These are phyloP conservation scores for Triticum aestivum DNA, from an alignment of 176 grass and related monocot species.

Conservation along the genomic window DNA sequence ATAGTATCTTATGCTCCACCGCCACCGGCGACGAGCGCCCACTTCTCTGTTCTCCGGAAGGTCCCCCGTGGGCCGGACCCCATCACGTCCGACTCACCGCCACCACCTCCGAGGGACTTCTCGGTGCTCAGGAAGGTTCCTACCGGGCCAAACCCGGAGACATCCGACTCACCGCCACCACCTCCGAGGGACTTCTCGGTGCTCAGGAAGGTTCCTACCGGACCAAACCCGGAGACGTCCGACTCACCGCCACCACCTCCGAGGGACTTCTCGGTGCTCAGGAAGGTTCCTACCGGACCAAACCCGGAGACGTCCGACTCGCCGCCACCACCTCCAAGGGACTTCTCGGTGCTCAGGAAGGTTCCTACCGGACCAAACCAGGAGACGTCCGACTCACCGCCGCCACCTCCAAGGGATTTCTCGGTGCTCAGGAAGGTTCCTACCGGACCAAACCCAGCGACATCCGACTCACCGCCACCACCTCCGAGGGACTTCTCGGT, in stretches of 20 bases:
- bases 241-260: neutral
- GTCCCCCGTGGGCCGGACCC: neutral
- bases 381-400: neutral
- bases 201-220: no score
- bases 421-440: neutral
- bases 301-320: neutral
- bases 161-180: no score
- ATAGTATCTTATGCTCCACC: neutral
- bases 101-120: no score
- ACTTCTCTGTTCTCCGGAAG: neutral
- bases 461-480: neutral
- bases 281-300: neutral
- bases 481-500: neutral
- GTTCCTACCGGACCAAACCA: neutral
- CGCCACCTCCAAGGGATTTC: neutral
- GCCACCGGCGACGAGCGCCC: neutral
- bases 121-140: no score
- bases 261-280: neutral
- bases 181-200: no score
- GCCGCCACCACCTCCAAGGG: neutral
- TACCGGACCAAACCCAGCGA: neutral
- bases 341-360: neutral
- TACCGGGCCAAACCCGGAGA: no score
- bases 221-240: no score
- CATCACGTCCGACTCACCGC: no score